Evolutionary conservation across 2,329 filamentous ascomycete genomes (phyloP).

Genomic region (Alternaria gaisen): DNA sequence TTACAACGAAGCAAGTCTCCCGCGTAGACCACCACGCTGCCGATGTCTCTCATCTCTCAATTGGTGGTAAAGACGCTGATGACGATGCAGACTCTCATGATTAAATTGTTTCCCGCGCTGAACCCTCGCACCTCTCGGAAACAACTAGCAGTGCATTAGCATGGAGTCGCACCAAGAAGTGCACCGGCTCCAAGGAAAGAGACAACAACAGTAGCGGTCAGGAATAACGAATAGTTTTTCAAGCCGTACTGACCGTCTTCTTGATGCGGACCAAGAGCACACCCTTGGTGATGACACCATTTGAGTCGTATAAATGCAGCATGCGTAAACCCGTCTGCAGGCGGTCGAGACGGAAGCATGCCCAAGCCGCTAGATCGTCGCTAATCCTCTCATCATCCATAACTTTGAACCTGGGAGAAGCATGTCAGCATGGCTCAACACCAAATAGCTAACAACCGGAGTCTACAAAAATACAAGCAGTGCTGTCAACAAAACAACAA

Average conservation of each 20-base stretch:
- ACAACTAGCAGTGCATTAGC: slow-evolving; percentile 7
- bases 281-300: slow-evolving; percentile 72
- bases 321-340: slow-evolving; percentile 79
- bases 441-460: neutral
- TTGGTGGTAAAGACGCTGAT: neutral
- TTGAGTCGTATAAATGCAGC: slow-evolving; percentile 75
- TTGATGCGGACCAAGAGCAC: slow-evolving; percentile 77
- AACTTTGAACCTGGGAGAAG: slow-evolving; percentile 73
- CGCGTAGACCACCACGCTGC: neutral
- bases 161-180: neutral
- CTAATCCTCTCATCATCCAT: slow-evolving; percentile 81
- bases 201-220: neutral
- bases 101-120: neutral
- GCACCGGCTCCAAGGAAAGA: slow-evolving; percentile 1
- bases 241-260: slow-evolving; percentile 59
- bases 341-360: slow-evolving; percentile 84
- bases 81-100: neutral
- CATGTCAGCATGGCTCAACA: slow-evolving; percentile 11
- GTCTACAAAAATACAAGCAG: neutral
- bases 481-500: slow-evolving; percentile 22
- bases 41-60: neutral
- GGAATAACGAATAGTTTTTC: slow-evolving; percentile 15
- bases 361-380: slow-evolving; percentile 86
- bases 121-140: neutral
- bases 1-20: neutral